Evolutionary conservation across 2,329 filamentous ascomycete genomes (phyloP), one percentile per base, ranked within the genome.

Genomic region (Fusarium tanahbumbuense): DNA sequence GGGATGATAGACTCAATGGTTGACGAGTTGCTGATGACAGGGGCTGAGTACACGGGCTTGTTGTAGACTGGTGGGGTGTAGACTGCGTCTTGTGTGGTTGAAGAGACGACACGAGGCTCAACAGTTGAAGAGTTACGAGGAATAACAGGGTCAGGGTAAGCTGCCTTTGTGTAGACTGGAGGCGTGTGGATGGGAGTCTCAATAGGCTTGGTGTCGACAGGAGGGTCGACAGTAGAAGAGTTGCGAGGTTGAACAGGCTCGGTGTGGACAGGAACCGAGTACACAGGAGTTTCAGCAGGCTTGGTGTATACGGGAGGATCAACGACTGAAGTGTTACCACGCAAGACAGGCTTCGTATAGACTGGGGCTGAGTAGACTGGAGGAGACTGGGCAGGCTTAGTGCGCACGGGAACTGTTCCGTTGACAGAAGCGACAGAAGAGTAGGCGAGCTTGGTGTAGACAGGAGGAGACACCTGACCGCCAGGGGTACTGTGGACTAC

Each of bases 61-160:
- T 50, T 60, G 32, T 70, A 70, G 42, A 64, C 63, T 10, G 67
- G 67, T 30, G 55, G 63, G 5, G 63, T 64, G 37, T 68, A 68
- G 37, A 57, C 8, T 15, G 49, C 32, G 23, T 30, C 18, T 13
- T 48, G 18, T 15, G 40, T 49, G 15, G 61, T 64, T 11, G 48
- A 30, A 32, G 60, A 55, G 27, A 44, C 42, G 37, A 15, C 47
- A 18, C 47, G 28, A 16, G 42, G 32, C 27, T 62, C 48, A 25
- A 48, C 22, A 16, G 52, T 52, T 10, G 65, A 50, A 12, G 59
- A 60, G 55, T 55, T 55, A 6, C 41, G 22, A 13, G 59, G 23
- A 25, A 48, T 11, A 15, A 42, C 47, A 16, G 54, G 63, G 1
- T 23, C 44, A 6, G 48, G 23, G 45, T 61, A 62, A n/a, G 10